These are phyloP conservation scores for Epichloe sp. DNA, from an alignment of 2,329 filamentous ascomycete species.

Conservation along the genomic window DNA sequence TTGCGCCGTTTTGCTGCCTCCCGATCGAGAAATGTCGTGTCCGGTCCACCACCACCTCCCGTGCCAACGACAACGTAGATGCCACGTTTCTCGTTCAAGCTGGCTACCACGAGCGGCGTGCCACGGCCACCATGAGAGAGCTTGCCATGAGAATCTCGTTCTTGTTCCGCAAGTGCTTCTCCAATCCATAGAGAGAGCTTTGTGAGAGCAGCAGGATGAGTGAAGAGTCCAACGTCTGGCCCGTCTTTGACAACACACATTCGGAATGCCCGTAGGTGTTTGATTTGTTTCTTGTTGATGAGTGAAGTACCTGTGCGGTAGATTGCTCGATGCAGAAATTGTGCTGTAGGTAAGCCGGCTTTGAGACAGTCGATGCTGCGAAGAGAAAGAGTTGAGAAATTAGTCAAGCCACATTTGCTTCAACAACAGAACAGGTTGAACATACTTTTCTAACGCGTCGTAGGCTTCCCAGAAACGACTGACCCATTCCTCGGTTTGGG, in stretches of 20 bases:
- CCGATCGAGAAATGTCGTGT: slow-evolving; percentile 54
- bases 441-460: slow-evolving; percentile 57
- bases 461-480: slow-evolving; percentile 59
- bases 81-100: slow-evolving; percentile 72
- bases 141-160: slow-evolving; percentile 61
- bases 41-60: slow-evolving; percentile 70
- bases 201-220: slow-evolving; percentile 80
- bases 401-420: no score
- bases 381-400: background rate
- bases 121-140: slow-evolving; percentile 56
- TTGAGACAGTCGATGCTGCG: slow-evolving; percentile 62
- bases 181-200: slow-evolving; percentile 91
- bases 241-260: slow-evolving; percentile 95
- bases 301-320: slow-evolving; percentile 83
- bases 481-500: slow-evolving; percentile 51
- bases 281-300: slow-evolving; percentile 87
- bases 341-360: slow-evolving; percentile 65
- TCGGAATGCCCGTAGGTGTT: slow-evolving; percentile 81
- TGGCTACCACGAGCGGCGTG: slow-evolving; percentile 79
- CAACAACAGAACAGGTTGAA: slow-evolving; percentile 5
- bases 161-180: slow-evolving; percentile 82
- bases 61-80: slow-evolving; percentile 91
- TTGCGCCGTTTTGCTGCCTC: slow-evolving; percentile 51
- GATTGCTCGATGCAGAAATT: slow-evolving; percentile 83
- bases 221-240: slow-evolving; percentile 81